Evolutionary conservation across 352 stramenopile species (phyloP).

Genomic region (Globisporangium nagaii): DNA sequence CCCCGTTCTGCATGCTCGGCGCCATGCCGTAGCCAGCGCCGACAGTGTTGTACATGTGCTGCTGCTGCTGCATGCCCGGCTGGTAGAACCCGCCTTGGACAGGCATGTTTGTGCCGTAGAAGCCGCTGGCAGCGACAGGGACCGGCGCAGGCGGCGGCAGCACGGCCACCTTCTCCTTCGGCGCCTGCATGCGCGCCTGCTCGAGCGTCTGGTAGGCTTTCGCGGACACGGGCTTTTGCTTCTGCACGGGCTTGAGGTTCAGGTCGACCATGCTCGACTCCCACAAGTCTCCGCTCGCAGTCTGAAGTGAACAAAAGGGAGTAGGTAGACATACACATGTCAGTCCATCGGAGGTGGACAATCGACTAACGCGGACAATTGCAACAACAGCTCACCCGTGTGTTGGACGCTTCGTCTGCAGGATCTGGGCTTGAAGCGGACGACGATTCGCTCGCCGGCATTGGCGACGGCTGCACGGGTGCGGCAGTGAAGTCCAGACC

Average conservation of each 20-base stretch:
- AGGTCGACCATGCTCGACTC: conserved; percentile 70
- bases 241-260: conserved; percentile 54
- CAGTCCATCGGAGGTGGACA: background rate
- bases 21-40: conserved; percentile 18
- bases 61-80: conserved; percentile 21
- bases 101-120: conserved; percentile 16
- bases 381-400: conserved; percentile 9
- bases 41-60: conserved; percentile 32
- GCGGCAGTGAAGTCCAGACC: conserved; percentile 64
- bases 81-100: conserved; percentile 16
- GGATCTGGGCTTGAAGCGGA: conserved; percentile 17
- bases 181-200: conserved; percentile 52
- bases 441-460: conserved; percentile 10
- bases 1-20: conserved; percentile 4
- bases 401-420: conserved; percentile 23
- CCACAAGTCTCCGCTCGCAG: conserved; percentile 54
- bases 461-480: conserved; percentile 26
- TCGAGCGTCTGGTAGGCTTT: conserved; percentile 68
- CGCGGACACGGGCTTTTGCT: conserved; percentile 30
- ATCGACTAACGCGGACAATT: background rate
- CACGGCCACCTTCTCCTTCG: conserved; percentile 59
- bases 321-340: background rate
- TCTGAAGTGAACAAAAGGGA: conserved; percentile 13
- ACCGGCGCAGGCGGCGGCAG: conserved; percentile 31
- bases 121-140: conserved; percentile 11